A percentile compares a stretch with the other conserved stretches of the same genome.
phyloP scores from a whole-genome alignment of 176 grass and related monocot species.

The sorghum (Sorghum bicolor) region Sorghum_bicolor_NCBIv3 NC_012876.2:58157001-58157500 shows the following conservation, averaged over 20 bases:
- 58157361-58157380: slow-evolving; percentile 21
- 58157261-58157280: slow-evolving; percentile 4
- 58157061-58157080: slow-evolving; percentile 37
- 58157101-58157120: slow-evolving; percentile 54
- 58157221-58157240: background rate
- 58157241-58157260: background rate
- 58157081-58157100: slow-evolving; percentile 78
- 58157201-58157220: slow-evolving; percentile 43
- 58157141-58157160: slow-evolving; percentile 54
- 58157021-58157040: slow-evolving; percentile 68
- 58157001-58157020: slow-evolving; percentile 20
- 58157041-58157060: slow-evolving; percentile 41
- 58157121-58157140: slow-evolving; percentile 69
- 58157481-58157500: background rate
- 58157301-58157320: slow-evolving; percentile 53
- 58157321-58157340: slow-evolving; percentile 55
- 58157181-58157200: slow-evolving; percentile 59
- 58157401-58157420: slow-evolving; percentile 8
- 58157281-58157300: slow-evolving; percentile 8
- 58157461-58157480: background rate
- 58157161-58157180: slow-evolving; percentile 47
- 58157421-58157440: slow-evolving; percentile 40
- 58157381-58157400: background rate
- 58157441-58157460: slow-evolving; percentile 48
- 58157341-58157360: slow-evolving; percentile 26